Percentiles rank a stretch among this genome's conserved stretches.
phyloP scores from a whole-genome alignment of 805 yeast species.

The Candida ascalaphidarum region DNA sequence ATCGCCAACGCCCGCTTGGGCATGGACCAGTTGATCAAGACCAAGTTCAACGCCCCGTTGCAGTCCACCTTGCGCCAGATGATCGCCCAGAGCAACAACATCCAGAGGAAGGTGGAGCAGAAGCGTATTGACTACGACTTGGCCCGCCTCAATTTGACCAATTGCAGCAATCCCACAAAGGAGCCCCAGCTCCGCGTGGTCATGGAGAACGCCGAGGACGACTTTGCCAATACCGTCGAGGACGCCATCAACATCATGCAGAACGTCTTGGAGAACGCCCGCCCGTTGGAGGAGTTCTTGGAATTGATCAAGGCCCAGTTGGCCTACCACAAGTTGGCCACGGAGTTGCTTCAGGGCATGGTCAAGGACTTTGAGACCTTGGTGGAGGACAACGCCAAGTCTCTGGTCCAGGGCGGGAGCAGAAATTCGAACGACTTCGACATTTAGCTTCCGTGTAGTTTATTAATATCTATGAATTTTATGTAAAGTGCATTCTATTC shows the following conservation, averaged over 20 bases:
- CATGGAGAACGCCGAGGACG: conserved; percentile 82
- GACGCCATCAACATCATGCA: conserved; percentile 80
- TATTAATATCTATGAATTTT: background rate
- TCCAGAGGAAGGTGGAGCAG: conserved; percentile 68
- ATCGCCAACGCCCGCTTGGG: conserved; percentile 77
- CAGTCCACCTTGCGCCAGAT: conserved; percentile 52
- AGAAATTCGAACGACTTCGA: conserved; percentile 27
- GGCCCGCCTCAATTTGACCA: conserved; percentile 44
- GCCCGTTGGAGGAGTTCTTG: conserved; percentile 56
- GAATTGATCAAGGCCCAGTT: conserved; percentile 73
- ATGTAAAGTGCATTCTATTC: background rate
- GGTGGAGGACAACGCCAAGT: conserved; percentile 37
- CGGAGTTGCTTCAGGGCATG: conserved; percentile 55
- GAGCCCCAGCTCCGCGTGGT: conserved; percentile 67
- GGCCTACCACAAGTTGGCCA: conserved; percentile 70
- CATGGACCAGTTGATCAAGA: conserved; percentile 66
- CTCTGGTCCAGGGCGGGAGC: conserved; percentile 8
- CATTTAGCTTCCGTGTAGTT: conserved; percentile 8
- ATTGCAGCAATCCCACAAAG: conserved; percentile 37
- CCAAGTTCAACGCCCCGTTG: conserved; percentile 63
- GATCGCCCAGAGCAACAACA: conserved; percentile 54
- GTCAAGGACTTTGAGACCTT: conserved; percentile 56
- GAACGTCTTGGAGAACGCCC: conserved; percentile 64
- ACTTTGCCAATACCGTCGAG: conserved; percentile 82
- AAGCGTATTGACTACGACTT: conserved; percentile 75